Evolutionary conservation across 148 eudicot genomes (phyloP).

Genomic region (Silene latifolia): DNA sequence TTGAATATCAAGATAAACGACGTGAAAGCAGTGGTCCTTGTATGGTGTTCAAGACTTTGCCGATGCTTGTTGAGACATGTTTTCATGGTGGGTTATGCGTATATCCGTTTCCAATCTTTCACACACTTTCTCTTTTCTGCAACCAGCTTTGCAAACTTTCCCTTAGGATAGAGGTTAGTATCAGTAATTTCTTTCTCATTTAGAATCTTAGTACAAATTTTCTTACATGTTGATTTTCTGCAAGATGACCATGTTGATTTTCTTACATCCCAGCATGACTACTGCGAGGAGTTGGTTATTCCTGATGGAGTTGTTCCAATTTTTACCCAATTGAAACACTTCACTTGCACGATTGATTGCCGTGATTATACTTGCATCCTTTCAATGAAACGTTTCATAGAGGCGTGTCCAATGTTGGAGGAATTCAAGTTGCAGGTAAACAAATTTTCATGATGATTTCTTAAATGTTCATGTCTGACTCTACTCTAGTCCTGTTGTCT

Average conservation of each 20-base stretch:
- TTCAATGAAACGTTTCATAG: neutral
- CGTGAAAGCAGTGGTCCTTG: neutral
- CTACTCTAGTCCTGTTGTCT: too few relatives aligned
- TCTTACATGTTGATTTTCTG: too few relatives aligned
- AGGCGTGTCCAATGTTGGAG: neutral
- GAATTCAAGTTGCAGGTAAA: neutral
- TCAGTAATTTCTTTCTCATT: neutral
- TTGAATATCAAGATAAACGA: neutral
- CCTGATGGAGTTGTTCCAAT: neutral
- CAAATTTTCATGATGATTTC: too few relatives aligned
- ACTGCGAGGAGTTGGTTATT: neutral
- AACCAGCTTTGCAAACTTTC: slow-evolving; percentile 1
- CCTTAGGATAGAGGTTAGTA: neutral
- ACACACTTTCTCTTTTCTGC: neutral
- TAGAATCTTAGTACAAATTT: neutral
- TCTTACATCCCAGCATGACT: too few relatives aligned
- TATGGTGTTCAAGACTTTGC: slow-evolving; percentile 3
- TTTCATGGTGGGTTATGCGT: neutral
- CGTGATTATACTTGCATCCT: neutral
- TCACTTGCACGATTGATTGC: neutral
- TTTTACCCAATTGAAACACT: neutral
- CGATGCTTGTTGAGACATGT: neutral
- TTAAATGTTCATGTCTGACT: too few relatives aligned
- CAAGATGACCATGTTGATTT: neutral
- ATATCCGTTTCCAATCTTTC: neutral